These are phyloP conservation scores for Sclerotiophoma versabilis DNA, from an alignment of 2,329 filamentous ascomycete genomes.

Conservation along the genomic window DNA sequence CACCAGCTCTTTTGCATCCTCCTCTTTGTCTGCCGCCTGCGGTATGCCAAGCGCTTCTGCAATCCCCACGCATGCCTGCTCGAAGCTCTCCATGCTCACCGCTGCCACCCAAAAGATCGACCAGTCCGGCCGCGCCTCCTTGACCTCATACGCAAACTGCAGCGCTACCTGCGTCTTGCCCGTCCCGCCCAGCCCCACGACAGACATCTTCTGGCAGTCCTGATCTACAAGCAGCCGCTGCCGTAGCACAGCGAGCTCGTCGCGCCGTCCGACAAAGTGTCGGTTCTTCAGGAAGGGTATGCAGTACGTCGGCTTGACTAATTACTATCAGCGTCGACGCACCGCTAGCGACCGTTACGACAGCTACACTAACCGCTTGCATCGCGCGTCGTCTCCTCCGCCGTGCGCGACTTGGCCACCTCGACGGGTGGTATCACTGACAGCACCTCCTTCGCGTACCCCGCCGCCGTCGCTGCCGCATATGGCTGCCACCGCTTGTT, in stretches of 20 bases:
- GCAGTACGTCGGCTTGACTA: slow-evolving; percentile 11
- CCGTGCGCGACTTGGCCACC: slow-evolving; percentile 11
- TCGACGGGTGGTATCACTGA: slow-evolving; percentile 12
- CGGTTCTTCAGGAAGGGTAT: slow-evolving; percentile 36
- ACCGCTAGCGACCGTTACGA: neutral
- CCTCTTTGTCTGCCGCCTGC: slow-evolving; percentile 13
- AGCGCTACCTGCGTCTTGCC: slow-evolving; percentile 46
- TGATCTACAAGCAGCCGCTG: slow-evolving; percentile 31
- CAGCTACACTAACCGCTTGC: slow-evolving; percentile 1
- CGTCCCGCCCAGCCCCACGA: slow-evolving; percentile 39
- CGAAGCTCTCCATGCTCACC: slow-evolving; percentile 29
- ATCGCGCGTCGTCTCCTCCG: neutral
- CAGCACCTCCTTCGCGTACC: slow-evolving; percentile 15
- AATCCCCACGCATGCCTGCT: slow-evolving; percentile 25
- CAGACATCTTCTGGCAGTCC: slow-evolving; percentile 33
- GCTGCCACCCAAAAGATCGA: slow-evolving; percentile 35
- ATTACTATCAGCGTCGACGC: neutral
- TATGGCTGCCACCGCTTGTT: slow-evolving; percentile 8
- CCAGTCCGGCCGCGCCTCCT: slow-evolving; percentile 19
- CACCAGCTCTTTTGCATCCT: slow-evolving; percentile 30
- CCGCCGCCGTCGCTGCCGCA: slow-evolving; percentile 9
- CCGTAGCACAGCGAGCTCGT: slow-evolving; percentile 33
- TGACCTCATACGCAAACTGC: slow-evolving; percentile 36
- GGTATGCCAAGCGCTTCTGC: slow-evolving; percentile 18
- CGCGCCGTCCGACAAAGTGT: slow-evolving; percentile 34